Evolutionary conservation across 345 rosid genomes (phyloP).

Genomic region (Geranium brycei): DNA sequence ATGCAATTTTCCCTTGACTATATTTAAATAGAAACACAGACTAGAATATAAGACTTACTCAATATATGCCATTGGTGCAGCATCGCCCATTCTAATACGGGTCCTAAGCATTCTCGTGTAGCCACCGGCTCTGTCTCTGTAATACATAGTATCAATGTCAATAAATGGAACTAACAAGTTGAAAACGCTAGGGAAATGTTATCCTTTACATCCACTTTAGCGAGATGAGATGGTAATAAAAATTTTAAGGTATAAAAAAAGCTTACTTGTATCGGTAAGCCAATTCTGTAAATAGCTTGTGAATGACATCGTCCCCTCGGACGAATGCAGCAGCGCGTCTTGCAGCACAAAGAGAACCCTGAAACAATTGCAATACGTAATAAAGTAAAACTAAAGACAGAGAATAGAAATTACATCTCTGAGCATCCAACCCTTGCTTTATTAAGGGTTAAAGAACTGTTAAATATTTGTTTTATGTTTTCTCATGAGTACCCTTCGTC

Average conservation of each 20-base stretch:
- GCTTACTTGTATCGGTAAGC: conserved; percentile 77
- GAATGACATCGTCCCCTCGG: conserved; percentile 82
- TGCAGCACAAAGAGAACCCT: conserved; percentile 80
- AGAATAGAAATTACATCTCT: no score
- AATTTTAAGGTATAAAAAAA: conserved; percentile 14
- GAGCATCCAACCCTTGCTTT: no score
- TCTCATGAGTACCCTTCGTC: no score
- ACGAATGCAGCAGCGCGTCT: conserved; percentile 85
- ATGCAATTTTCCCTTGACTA: no score
- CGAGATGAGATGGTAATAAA: neutral
- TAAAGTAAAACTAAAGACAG: neutral
- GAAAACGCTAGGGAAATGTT: no score
- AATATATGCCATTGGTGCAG: conserved; percentile 89
- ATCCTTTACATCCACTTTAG: no score
- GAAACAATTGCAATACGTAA: conserved; percentile 4
- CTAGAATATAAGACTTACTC: conserved; percentile 41
- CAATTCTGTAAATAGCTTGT: conserved; percentile 78
- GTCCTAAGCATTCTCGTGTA: conserved; percentile 82
- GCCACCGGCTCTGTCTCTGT: conserved; percentile 89
- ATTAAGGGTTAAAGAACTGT: no score
- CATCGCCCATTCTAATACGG: conserved; percentile 89
- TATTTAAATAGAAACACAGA: neutral
- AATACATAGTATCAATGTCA: conserved; percentile 6
- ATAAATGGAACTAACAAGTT: neutral
- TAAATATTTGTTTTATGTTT: no score